These are phyloP conservation scores for Endocalyx cinctus DNA, from an alignment of 2,329 filamentous ascomycete genomes.

Conservation along the genomic window DNA sequence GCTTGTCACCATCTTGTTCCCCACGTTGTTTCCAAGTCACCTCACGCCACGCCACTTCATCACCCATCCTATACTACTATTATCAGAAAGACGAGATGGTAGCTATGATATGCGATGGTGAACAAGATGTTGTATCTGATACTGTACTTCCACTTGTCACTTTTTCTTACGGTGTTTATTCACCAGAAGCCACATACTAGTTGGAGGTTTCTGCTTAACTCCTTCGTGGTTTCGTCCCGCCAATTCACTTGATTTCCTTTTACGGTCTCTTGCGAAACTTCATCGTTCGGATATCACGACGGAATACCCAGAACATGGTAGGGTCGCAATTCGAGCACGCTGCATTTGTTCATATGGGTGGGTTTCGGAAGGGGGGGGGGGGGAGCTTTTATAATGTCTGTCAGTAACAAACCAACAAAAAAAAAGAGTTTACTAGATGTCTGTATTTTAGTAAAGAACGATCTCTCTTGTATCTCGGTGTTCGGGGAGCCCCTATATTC, in stretches of 20 bases:
- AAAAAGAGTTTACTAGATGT: slow-evolving; percentile 22
- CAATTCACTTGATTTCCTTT: no score
- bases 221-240: no score
- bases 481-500: no score
- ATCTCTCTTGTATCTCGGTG: slow-evolving; percentile 15
- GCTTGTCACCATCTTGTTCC: slow-evolving; percentile 6
- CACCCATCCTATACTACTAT: no score
- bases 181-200: no score
- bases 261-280: no score
- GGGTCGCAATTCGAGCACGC: slow-evolving; percentile 19
- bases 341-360: slow-evolving; percentile 20
- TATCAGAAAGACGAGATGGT: slow-evolving; percentile 12
- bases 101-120: slow-evolving; percentile 20
- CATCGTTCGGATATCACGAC: slow-evolving; percentile 22
- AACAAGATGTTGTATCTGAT: slow-evolving; percentile 19
- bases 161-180: no score
- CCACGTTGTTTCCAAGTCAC: slow-evolving; percentile 13
- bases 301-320: slow-evolving; percentile 27
- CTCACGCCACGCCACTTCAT: slow-evolving; percentile 9
- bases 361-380: no score
- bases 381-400: slow-evolving; percentile 22
- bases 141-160: slow-evolving; percentile 12
- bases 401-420: slow-evolving; percentile 18
- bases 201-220: no score
- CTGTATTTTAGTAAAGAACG: slow-evolving; percentile 30